Percentiles rank a stretch among this genome's conserved stretches.
Evolutionary conservation across 2,329 filamentous ascomycete species (phyloP).

Genomic region (Scedosporium aurantiacum): DNA sequence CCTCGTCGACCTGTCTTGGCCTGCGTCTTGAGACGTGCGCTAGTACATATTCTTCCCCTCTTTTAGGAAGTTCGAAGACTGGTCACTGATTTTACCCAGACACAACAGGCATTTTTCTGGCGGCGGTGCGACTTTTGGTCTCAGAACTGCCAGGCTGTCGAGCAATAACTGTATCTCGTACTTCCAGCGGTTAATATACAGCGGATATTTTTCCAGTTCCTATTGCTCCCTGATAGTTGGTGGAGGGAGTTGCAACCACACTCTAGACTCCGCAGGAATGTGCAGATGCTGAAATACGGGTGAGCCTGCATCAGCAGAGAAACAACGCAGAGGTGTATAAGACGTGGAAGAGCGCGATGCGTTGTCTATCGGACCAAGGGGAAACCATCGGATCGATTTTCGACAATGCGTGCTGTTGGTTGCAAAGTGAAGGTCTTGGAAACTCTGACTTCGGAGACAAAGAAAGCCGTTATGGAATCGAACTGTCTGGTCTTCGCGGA

Average conservation of each 20-base stretch:
- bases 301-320: background rate
- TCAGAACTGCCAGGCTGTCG: no score
- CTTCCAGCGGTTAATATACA: background rate
- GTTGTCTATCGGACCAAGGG: background rate
- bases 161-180: background rate
- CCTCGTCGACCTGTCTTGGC: background rate
- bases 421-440: background rate
- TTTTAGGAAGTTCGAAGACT: background rate
- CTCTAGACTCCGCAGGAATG: background rate
- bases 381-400: background rate
- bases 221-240: background rate
- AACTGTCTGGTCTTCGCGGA: no score
- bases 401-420: background rate
- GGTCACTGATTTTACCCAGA: background rate
- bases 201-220: background rate
- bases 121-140: background rate
- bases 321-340: background rate
- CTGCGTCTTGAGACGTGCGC: background rate
- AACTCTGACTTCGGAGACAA: background rate
- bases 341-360: background rate
- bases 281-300: background rate
- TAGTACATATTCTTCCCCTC: background rate
- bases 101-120: background rate
- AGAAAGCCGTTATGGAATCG: no score
- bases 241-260: background rate